These are phyloP conservation scores for Blakeslea trispora DNA, from an alignment of 371 early-diverging fungal species.

Conservation along the genomic window DNA sequence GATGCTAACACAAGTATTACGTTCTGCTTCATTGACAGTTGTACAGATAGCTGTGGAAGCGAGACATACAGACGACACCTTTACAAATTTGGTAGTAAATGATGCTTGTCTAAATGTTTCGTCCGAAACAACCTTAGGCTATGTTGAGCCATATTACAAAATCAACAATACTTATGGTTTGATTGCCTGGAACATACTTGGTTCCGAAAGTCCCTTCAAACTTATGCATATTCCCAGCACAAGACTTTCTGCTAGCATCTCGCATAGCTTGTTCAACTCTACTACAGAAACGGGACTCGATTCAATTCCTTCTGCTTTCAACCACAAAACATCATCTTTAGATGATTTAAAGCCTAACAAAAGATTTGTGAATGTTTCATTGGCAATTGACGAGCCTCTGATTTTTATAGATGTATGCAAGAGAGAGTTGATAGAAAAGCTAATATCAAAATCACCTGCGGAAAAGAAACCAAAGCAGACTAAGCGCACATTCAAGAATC, in stretches of 20 bases:
- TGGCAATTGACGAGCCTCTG: constrained; percentile 14
- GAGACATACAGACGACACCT: no score
- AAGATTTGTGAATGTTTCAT: constrained; percentile 6
- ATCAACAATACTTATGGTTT: no score
- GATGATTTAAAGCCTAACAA: constrained; percentile 24
- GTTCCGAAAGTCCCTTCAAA: background rate
- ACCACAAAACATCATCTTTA: background rate
- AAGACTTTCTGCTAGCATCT: background rate
- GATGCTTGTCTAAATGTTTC: no score
- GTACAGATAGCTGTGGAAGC: constrained; percentile 22
- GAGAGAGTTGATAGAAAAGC: constrained; percentile 4
- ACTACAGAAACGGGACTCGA: background rate
- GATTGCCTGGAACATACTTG: background rate
- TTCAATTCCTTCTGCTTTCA: background rate
- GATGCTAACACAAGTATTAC: constrained; percentile 17
- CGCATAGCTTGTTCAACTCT: background rate
- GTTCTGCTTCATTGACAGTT: constrained; percentile 21
- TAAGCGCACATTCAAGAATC: background rate
- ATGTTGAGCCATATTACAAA: no score
- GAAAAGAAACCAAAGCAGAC: background rate
- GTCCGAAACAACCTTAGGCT: constrained; percentile 4
- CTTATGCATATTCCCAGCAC: background rate
- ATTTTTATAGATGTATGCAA: constrained; percentile 10
- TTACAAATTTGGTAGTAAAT: no score
- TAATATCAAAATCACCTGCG: background rate